phyloP scores from a whole-genome alignment of 805 yeast genomes.

The Candida adriatica region DNA sequence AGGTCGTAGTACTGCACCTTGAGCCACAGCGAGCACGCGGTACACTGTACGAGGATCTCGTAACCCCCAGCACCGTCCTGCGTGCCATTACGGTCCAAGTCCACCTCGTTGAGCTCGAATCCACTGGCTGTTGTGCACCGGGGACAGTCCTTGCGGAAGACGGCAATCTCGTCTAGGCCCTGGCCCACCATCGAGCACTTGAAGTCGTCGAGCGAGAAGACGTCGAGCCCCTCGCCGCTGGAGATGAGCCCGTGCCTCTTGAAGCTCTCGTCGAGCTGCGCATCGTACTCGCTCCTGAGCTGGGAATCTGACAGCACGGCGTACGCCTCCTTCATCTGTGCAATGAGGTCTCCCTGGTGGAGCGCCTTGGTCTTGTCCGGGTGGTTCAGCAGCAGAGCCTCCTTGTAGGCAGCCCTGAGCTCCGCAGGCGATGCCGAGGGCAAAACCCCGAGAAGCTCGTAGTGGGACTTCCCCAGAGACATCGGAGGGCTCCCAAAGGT shows the following conservation, averaged over 20 bases:
- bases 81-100: constrained; percentile 48
- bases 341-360: constrained; percentile 24
- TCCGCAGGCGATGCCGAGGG: constrained; percentile 31
- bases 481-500: no score
- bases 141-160: constrained; percentile 54
- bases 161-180: constrained; percentile 27
- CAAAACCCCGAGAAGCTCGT: constrained; percentile 50
- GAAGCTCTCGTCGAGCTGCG: constrained; percentile 28
- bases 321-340: constrained; percentile 60
- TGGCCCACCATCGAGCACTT: constrained; percentile 32
- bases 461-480: constrained; percentile 30
- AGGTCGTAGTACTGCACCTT: constrained; percentile 59
- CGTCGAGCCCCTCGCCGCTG: constrained; percentile 65
- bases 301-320: constrained; percentile 37
- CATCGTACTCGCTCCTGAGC: constrained; percentile 46
- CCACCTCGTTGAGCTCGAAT: constrained; percentile 53
- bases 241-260: constrained; percentile 29
- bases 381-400: constrained; percentile 53
- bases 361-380: constrained; percentile 59
- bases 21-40: constrained; percentile 81
- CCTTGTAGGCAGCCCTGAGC: constrained; percentile 59
- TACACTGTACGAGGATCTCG: constrained; percentile 73
- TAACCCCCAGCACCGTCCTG: constrained; percentile 43
- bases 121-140: constrained; percentile 50
- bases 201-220: constrained; percentile 59